These are phyloP conservation scores for Luzula sylvatica DNA, from an alignment of 176 grass and related monocot genomes.

Conservation along the genomic window DNA sequence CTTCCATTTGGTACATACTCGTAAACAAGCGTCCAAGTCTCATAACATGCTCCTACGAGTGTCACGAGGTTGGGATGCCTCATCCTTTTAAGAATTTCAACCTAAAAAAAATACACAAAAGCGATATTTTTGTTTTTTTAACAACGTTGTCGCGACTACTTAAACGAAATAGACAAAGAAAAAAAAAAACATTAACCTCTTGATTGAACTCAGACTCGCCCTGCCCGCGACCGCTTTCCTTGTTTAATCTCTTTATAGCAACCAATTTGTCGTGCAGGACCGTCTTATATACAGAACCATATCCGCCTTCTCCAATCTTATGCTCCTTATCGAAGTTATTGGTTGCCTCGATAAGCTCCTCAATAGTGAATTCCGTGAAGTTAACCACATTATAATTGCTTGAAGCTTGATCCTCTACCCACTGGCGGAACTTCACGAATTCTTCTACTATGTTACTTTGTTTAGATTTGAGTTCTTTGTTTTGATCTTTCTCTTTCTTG, in stretches of 20 bases:
- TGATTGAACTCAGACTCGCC: conserved; percentile 42
- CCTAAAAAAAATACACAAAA: conserved; percentile 29
- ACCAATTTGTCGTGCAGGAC: conserved; percentile 45
- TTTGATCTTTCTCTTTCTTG: conserved; percentile 28
- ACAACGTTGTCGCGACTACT: no score
- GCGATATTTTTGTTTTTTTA: neutral
- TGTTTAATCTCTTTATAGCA: conserved; percentile 54
- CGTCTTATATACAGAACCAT: conserved; percentile 54
- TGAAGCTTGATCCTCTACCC: conserved; percentile 11
- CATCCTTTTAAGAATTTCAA: conserved; percentile 34
- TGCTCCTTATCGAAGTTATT: conserved; percentile 30
- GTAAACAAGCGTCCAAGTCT: conserved; percentile 37
- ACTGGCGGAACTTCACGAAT: conserved; percentile 14
- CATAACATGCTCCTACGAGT: conserved; percentile 49
- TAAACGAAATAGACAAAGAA: no score
- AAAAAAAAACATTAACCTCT: conserved; percentile 56
- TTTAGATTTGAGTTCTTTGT: conserved; percentile 17
- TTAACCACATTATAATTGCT: neutral
- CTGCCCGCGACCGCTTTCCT: conserved; percentile 25
- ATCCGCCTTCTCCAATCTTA: conserved; percentile 54
- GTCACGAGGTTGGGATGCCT: no score
- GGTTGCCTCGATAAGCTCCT: conserved; percentile 40
- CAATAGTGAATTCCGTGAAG: conserved; percentile 38
- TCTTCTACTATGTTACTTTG: conserved; percentile 8
- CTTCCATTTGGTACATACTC: conserved; percentile 66